These are phyloP conservation scores for Solanum peruvianum DNA, from an alignment of 257 asterid genomes.

Conservation along the genomic window DNA sequence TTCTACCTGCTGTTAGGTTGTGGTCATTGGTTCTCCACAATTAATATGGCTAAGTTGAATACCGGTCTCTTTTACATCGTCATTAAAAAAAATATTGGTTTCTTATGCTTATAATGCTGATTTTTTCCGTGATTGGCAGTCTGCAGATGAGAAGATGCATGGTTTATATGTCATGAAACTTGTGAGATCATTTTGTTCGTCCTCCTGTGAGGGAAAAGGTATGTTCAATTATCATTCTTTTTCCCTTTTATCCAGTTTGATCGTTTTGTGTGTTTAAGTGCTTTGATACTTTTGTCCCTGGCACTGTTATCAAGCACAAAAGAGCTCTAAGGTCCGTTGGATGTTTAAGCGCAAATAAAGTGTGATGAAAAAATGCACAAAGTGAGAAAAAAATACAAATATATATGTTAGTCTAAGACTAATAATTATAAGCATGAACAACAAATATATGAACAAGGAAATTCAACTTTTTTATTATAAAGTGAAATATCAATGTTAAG, in stretches of 20 bases:
- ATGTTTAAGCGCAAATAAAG: neutral
- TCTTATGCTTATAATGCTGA: neutral
- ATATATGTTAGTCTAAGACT: neutral
- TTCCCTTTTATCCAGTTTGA: neutral
- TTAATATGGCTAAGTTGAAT: neutral
- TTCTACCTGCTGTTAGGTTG: neutral
- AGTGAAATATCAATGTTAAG: neutral
- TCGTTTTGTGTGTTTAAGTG: neutral
- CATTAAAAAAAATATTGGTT: neutral
- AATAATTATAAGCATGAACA: neutral
- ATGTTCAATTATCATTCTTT: constrained; percentile 1
- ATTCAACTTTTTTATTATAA: neutral
- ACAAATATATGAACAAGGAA: neutral
- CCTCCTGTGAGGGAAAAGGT: constrained; percentile 50
- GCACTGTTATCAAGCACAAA: neutral
- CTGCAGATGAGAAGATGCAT: constrained; percentile 70
- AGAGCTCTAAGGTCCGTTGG: neutral
- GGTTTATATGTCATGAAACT: constrained; percentile 83
- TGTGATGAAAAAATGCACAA: neutral
- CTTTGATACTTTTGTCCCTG: neutral
- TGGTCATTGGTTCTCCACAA: neutral
- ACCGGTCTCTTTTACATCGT: neutral
- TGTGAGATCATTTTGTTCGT: constrained; percentile 80
- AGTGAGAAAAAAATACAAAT: neutral
- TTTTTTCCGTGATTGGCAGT: constrained; percentile 27